Evolutionary conservation across 768 basidiomycete species (phyloP).

Genomic region (Sarcomyxa edulis): DNA sequence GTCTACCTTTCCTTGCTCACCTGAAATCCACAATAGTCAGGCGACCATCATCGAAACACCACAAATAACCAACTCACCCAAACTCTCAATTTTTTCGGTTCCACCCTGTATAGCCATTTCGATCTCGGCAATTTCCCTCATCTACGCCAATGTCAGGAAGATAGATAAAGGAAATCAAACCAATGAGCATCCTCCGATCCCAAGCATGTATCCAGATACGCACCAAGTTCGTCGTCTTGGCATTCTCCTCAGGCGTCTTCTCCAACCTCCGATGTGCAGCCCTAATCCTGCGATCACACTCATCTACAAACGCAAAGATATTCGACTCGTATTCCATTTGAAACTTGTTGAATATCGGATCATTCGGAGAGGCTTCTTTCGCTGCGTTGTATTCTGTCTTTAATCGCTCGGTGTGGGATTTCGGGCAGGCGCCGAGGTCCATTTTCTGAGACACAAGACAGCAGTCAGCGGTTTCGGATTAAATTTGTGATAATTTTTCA

Average conservation of each 20-base stretch:
- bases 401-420: slow-evolving; percentile 91
- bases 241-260: slow-evolving; percentile 99
- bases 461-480: neutral
- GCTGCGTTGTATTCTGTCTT: slow-evolving; percentile 86
- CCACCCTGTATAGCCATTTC: slow-evolving; percentile 98
- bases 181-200: slow-evolving; percentile 3
- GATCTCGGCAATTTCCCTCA: slow-evolving; percentile 99
- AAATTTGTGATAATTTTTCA: slow-evolving; percentile 3
- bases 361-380: slow-evolving; percentile 66
- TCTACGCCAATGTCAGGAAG: slow-evolving; percentile 36
- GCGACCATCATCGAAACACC: slow-evolving; percentile 10
- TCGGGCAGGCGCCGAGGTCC: slow-evolving; percentile 97
- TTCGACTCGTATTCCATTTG: slow-evolving; percentile 95
- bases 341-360: slow-evolving; percentile 82
- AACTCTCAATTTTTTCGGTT: slow-evolving; percentile 94
- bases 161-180: neutral
- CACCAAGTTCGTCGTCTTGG: slow-evolving; percentile 94
- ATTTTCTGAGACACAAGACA: slow-evolving; percentile 77
- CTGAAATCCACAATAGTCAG: slow-evolving; percentile 32
- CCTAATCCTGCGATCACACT: slow-evolving; percentile 94
- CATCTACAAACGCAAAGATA: slow-evolving; percentile 94
- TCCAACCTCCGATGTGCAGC: slow-evolving; percentile 92
- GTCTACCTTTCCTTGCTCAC: slow-evolving; percentile 98
- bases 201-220: too few relatives aligned
- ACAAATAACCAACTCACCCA: slow-evolving; percentile 49